phyloP scores from a whole-genome alignment of 495 filamentous ascomycete species.

The Podospora pseudocomata region DNA sequence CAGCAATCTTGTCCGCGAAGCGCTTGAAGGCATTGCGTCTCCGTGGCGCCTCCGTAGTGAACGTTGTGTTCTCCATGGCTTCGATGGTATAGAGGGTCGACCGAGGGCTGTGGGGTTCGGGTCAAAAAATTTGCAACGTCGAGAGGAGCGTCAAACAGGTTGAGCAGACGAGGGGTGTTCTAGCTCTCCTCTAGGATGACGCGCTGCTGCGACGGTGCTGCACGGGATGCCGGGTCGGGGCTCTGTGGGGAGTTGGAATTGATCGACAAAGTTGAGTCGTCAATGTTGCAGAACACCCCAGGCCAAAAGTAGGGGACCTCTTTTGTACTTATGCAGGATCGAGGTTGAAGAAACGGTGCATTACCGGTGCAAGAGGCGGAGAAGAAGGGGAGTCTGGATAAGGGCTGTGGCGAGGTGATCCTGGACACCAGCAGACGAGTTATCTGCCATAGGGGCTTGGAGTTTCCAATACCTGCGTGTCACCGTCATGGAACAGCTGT shows the following conservation, averaged over 20 bases:
- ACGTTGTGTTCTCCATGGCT: not conserved
- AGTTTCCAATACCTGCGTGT: not conserved
- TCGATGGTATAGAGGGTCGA: no score
- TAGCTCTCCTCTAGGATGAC: not conserved
- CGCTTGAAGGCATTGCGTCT: constrained; percentile 22
- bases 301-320: not conserved
- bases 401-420: not conserved
- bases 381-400: not conserved
- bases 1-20: constrained; percentile 58
- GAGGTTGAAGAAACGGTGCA: not conserved
- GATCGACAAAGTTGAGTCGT: not conserved
- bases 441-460: not conserved
- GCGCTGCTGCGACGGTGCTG: not conserved
- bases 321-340: not conserved
- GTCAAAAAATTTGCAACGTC: not conserved
- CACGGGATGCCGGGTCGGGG: not conserved
- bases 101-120: no score
- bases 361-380: not conserved
- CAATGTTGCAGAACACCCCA: not conserved
- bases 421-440: not conserved
- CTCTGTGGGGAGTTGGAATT: not conserved
- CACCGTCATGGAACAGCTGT: not conserved
- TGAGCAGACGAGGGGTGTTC: not conserved
- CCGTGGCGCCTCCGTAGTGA: not conserved
- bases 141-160: not conserved